phyloP scores from a whole-genome alignment of 495 filamentous ascomycete species.

The Tuber indicum region DNA sequence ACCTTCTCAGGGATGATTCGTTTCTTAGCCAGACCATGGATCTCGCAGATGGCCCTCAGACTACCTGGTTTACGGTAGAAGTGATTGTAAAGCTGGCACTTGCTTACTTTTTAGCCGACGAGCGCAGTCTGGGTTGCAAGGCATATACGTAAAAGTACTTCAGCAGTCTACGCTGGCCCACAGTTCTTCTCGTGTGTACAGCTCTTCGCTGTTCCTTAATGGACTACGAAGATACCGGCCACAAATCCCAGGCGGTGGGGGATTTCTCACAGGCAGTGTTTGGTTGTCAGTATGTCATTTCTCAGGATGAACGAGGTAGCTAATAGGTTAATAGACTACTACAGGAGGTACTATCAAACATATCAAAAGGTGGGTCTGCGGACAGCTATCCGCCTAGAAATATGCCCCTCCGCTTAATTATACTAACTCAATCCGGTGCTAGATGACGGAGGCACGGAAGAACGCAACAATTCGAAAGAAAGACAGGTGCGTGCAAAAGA shows the following conservation, averaged over 20 bases:
- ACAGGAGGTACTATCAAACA: neutral
- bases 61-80: neutral
- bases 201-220: neutral
- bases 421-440: neutral
- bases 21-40: neutral
- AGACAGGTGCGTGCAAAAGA: neutral
- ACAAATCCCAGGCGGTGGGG: neutral
- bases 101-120: neutral
- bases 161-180: neutral
- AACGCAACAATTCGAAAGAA: neutral
- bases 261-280: neutral
- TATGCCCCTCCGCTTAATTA: neutral
- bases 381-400: neutral
- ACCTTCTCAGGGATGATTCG: neutral
- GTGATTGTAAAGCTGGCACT: neutral
- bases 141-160: neutral
- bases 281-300: neutral
- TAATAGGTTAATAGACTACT: neutral
- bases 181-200: neutral
- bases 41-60: neutral
- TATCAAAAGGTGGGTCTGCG: neutral
- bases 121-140: neutral
- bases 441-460: neutral
- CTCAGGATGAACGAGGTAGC: neutral
- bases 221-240: neutral